These are phyloP conservation scores for Myxozyma melibiosi DNA, from an alignment of 805 yeast genomes.

Conservation along the genomic window DNA sequence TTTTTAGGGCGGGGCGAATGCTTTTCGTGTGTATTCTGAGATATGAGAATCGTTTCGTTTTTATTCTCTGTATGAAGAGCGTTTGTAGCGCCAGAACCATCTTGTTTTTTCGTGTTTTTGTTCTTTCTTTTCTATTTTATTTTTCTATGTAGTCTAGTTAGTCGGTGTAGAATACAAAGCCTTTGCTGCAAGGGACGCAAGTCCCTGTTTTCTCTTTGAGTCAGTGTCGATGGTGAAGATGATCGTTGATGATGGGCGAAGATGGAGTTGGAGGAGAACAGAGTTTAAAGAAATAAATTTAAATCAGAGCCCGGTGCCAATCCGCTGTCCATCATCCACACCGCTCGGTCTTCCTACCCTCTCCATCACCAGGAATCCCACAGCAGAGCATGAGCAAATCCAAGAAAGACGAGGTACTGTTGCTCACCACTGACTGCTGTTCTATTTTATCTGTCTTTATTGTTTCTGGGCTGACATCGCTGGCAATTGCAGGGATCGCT, in stretches of 20 bases:
- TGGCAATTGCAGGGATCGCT: conserved; percentile 18
- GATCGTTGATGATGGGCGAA: not conserved
- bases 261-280: too few relatives aligned
- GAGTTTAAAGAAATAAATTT: too few relatives aligned
- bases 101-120: conserved; percentile 28
- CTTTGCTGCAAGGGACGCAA: conserved; percentile 3
- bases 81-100: conserved; percentile 9
- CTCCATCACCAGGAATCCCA: not conserved
- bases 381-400: not conserved
- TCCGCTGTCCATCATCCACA: too few relatives aligned
- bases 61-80: conserved; percentile 23
- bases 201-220: not conserved
- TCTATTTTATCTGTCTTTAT: conserved; percentile 21
- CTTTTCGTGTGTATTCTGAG: conserved; percentile 13
- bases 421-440: conserved; percentile 21
- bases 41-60: conserved; percentile 15
- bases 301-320: too few relatives aligned
- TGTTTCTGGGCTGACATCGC: too few relatives aligned
- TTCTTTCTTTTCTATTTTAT: conserved; percentile 31
- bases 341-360: too few relatives aligned
- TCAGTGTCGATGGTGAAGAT: not conserved
- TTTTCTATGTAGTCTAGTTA: conserved; percentile 9
- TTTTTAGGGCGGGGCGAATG: conserved; percentile 10
- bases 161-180: conserved; percentile 5
- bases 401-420: conserved; percentile 4